Evolutionary conservation across 495 filamentous ascomycete genomes (phyloP), one percentile per base, ranked within the genome.

Genomic region (Xylaria acuta): DNA sequence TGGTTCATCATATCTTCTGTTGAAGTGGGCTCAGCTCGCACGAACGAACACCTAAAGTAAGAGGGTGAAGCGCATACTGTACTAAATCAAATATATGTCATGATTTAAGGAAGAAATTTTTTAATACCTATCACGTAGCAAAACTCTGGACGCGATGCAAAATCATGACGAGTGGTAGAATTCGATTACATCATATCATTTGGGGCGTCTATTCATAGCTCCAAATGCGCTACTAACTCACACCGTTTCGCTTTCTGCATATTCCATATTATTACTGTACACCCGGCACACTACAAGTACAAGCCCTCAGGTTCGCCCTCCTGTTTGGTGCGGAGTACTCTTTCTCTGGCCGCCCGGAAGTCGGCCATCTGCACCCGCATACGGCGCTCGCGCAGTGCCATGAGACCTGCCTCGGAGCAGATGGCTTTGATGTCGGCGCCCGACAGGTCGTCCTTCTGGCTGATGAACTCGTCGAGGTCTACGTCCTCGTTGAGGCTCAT

Each of bases 311-410:
- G 97, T 81, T 97, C 97, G 74, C 95, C 94, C 84, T 99, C 96
- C 78, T 90, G 96, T 90, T 99, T 99, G 20, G 97, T 99, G 87
- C 97, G 97, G 83, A 99, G 86, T 69, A 99, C 97, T 66, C 94
- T 89, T 81, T 99, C 96, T 73, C 96, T 88, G 71, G 96, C 96
- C 32, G 92, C 84, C 73, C 97, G 88, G 86, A 99, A 98, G 83
- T 99, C 96, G 36, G 94, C 93, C 97, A 99, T 99, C 84, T 97
- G 93, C 66, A 99, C 96, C 76, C 95, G 90, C 96, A 99, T 99
- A 73, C 96, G 90, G 74, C 96, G 90, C 85, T 99, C 96, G 75
- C 96, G 88, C 69, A 99, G 85, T 34, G 96, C 96, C 92, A 97
- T 93, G 76, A 99, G 84, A 77, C 96, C 96, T 72, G 97, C 95